These are phyloP conservation scores for Astrothelium subdiscretum DNA, from an alignment of 495 filamentous ascomycete species.

Conservation along the genomic window DNA sequence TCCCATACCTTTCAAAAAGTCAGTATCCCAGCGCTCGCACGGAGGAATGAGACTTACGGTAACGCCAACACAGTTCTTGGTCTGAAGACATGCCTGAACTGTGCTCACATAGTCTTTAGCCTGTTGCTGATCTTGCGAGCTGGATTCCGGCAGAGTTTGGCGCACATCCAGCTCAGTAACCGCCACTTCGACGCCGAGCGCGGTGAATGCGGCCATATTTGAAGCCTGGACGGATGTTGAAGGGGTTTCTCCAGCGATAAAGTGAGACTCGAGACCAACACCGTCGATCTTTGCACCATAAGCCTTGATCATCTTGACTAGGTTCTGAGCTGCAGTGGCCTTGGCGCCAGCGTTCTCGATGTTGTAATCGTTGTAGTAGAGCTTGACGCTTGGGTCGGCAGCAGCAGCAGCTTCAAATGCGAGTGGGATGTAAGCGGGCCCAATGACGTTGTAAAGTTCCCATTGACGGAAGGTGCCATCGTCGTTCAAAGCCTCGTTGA, in stretches of 20 bases:
- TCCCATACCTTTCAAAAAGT: neutral
- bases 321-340: slow-evolving; percentile 35
- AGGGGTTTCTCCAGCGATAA: slow-evolving; percentile 39
- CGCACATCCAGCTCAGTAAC: slow-evolving; percentile 17
- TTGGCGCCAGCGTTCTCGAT: slow-evolving; percentile 37
- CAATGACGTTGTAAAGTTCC: slow-evolving; percentile 19
- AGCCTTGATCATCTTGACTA: slow-evolving; percentile 42
- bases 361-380: slow-evolving; percentile 62
- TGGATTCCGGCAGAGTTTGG: slow-evolving; percentile 9
- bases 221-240: slow-evolving; percentile 3
- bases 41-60: slow-evolving; percentile 2
- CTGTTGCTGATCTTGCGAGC: slow-evolving; percentile 6
- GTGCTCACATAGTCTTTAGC: slow-evolving; percentile 12
- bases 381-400: slow-evolving; percentile 44
- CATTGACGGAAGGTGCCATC: slow-evolving; percentile 9
- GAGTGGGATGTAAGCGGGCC: slow-evolving; percentile 19
- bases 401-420: slow-evolving; percentile 36
- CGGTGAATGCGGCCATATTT: slow-evolving; percentile 12
- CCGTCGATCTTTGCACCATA: slow-evolving; percentile 48
- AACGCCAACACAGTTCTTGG: slow-evolving; percentile 13
- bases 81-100: slow-evolving; percentile 9
- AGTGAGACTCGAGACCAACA: slow-evolving; percentile 52
- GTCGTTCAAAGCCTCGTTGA: slow-evolving; percentile 27
- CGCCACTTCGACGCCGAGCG: slow-evolving; percentile 14
- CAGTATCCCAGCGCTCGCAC: neutral